Conservation (phyloP, 2,329 filamentous ascomycete species). For the Raffaelea ambrosiae region DNA sequence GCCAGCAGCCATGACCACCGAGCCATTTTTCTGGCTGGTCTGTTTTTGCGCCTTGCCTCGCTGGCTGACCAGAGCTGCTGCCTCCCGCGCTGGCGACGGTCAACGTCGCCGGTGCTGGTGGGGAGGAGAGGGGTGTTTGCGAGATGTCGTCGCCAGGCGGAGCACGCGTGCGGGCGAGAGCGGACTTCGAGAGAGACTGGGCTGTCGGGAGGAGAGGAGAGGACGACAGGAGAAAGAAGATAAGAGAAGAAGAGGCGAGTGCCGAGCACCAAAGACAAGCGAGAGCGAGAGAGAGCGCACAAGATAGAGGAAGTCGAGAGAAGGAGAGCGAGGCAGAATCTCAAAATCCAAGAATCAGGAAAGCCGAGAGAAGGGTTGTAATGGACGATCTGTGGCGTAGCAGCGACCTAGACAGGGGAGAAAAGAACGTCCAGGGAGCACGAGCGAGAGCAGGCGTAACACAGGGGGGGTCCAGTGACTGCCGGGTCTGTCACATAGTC, state of each 20-base stretch:
- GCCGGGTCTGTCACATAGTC: constrained; percentile 11
- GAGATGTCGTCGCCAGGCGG: background rate
- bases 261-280: no score
- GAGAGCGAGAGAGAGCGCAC: no score
- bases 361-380: no score
- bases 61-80: no score
- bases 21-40: constrained; percentile 18
- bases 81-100: constrained; percentile 21
- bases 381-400: no score
- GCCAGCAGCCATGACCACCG: constrained; percentile 22
- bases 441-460: background rate
- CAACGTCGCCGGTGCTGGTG: constrained; percentile 23
- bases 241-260: background rate
- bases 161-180: no score
- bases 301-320: no score
- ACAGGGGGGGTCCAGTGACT: background rate
- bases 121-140: background rate
- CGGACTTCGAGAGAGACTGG: no score
- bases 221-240: no score
- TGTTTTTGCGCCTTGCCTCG: constrained; percentile 4
- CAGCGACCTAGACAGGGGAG: background rate
- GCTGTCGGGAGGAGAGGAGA: background rate
- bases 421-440: background rate
- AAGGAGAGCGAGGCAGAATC: no score
- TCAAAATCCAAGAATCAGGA: no score